phyloP scores from a whole-genome alignment of 1,284 basidiomycete species.

The Rhizoctonia solani region DNA sequence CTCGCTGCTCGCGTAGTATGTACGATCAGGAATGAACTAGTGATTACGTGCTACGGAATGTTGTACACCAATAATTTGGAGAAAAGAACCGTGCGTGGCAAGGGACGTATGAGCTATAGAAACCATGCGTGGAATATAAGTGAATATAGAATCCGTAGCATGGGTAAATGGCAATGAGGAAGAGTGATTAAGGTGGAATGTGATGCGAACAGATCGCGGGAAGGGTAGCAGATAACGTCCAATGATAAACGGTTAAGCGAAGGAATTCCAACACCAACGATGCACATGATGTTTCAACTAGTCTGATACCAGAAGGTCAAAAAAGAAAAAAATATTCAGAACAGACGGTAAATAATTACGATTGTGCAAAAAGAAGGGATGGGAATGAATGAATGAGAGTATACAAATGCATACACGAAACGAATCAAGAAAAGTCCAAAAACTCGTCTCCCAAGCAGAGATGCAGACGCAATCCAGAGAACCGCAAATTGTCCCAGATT shows the following conservation, averaged over 20 bases:
- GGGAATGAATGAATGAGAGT: background rate
- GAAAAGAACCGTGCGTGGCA: conserved; percentile 8
- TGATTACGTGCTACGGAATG: conserved; percentile 26
- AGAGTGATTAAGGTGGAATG: conserved; percentile 26
- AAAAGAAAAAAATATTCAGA: too few relatives aligned
- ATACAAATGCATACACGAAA: conserved; percentile 34
- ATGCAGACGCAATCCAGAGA: conserved; percentile 4
- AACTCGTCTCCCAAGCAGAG: background rate
- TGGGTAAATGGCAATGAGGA: background rate
- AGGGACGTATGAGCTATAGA: conserved; percentile 12
- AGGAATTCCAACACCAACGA: conserved; percentile 26
- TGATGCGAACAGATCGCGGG: background rate
- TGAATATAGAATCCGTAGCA: conserved; percentile 21
- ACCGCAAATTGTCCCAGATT: conserved; percentile 23
- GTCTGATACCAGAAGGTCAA: conserved; percentile 19
- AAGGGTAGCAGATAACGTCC: conserved; percentile 7
- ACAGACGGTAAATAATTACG: conserved; percentile 1
- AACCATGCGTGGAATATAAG: background rate
- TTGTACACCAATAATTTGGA: conserved; percentile 20
- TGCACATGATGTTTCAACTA: conserved; percentile 24
- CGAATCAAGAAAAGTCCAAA: conserved; percentile 1
- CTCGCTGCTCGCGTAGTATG: too few relatives aligned
- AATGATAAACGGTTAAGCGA: conserved; percentile 9
- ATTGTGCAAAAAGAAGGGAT: background rate
- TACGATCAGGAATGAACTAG: conserved; percentile 26